Conservation (phyloP, 148 eudicot genomes). For the Arctostaphylos glauca region DNA sequence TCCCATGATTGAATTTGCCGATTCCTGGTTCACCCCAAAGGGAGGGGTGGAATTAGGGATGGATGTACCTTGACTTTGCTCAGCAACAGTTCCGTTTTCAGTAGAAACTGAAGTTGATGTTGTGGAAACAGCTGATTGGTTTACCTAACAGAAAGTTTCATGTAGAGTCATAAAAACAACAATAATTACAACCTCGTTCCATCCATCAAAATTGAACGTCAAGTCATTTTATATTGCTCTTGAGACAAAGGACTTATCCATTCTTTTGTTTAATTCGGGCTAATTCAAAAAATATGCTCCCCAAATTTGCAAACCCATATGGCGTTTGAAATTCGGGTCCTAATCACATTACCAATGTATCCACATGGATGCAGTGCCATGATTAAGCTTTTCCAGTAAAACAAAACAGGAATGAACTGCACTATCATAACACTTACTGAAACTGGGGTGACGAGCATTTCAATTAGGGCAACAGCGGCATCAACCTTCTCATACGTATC, state of each 20-base stretch:
- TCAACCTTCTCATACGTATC: constrained; percentile 94
- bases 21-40: constrained; percentile 38
- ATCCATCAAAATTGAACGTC: background rate
- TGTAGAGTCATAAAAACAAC: background rate
- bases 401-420: background rate
- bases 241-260: background rate
- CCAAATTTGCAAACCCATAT: background rate
- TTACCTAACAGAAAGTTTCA: constrained; percentile 24
- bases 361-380: background rate
- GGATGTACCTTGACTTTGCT: constrained; percentile 32
- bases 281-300: background rate
- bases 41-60: constrained; percentile 24
- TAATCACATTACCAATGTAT: background rate
- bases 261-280: background rate
- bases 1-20: constrained; percentile 35
- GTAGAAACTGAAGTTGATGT: constrained; percentile 39
- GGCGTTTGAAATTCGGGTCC: background rate
- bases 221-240: background rate
- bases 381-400: background rate
- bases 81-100: constrained; percentile 26
- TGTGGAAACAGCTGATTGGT: constrained; percentile 38
- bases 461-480: constrained; percentile 79
- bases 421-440: constrained; percentile 45
- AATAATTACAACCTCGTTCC: background rate
- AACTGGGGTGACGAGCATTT: constrained; percentile 66